Base-by-base conservation (phyloP, 2,329 filamentous ascomycete genomes). In the Fusarium cicatricum region DNA sequence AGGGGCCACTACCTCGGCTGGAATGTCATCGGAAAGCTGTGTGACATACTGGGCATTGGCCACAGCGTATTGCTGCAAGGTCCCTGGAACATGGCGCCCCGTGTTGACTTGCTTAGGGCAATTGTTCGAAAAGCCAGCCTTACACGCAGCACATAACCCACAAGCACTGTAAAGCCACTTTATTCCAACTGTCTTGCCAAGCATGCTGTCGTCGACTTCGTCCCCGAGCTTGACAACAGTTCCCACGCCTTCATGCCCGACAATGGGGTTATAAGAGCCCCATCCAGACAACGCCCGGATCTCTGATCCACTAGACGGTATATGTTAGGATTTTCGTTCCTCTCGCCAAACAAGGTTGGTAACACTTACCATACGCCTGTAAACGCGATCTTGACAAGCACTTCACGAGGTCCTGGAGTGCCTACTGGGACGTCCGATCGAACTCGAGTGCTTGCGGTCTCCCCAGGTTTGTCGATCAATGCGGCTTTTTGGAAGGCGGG, bases 111-210 rank as follows among this genome's bases (percentile, higher is more conserved):
- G 77, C 8, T 71, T 70, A 0, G 69, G 66, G 16, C 78, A 80
- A 29, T 78, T 77, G 15, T 79, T 79, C 2, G 58, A 3, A 46
- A 72, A 69, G 1, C 74, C 75, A 7, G 55, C 58, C 2, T 60
- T 60, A 46, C 78, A 80, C 5, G 65, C 67, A 1, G 66, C 66
- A 23, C 78, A 80, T 4, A 59, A 19, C 0, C 71, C 71, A 17
- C 78, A 80, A 1, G 77, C 75, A 5, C 72, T 77, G 56, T 74
- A 78, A 1, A 80, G 67, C 78, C 78, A 80, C 54, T 79, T 79
- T 1, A 80, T 71, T 1, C 78, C 78, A 0, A 80, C 78, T 2
- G 74, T 55, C 16, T 72, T 72, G 2, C 66, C 67, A 5, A 78
- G 26, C 3, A 79, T 17, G 0, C 52, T 56, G 0, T 56, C 7